A percentile compares a stretch with the other conserved stretches of the same genome.
phyloP scores from a whole-genome alignment of 139 green algal species.

The Closterium sp. region DNA sequence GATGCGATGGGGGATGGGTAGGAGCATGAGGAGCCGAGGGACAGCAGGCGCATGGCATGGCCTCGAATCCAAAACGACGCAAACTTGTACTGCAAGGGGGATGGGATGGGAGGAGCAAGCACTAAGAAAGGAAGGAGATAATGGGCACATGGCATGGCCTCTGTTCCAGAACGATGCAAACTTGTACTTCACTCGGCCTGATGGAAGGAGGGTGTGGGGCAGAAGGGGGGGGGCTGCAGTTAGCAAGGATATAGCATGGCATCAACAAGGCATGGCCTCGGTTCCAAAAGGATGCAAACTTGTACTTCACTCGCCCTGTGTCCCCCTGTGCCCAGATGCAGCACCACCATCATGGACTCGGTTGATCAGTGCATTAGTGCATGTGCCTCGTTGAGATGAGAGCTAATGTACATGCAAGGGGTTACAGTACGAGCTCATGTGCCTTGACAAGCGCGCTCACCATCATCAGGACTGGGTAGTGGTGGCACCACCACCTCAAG shows the following conservation, averaged over 20 bases:
- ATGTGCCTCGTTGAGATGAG: too few relatives aligned
- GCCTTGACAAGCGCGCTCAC: too few relatives aligned
- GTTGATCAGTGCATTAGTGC: constrained; percentile 23
- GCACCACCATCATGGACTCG: constrained; percentile 13
- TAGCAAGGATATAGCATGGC: too few relatives aligned
- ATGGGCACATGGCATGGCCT: too few relatives aligned
- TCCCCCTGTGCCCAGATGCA: constrained; percentile 7
- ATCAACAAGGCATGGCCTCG: not conserved
- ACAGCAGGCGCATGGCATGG: not conserved
- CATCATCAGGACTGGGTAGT: not conserved
- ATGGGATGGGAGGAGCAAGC: too few relatives aligned
- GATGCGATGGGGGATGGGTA: not conserved
- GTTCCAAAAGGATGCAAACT: constrained; percentile 44
- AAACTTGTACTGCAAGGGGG: not conserved
- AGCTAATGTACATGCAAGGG: too few relatives aligned
- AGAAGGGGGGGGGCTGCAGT: too few relatives aligned
- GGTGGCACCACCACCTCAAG: too few relatives aligned
- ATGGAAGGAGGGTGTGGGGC: too few relatives aligned
- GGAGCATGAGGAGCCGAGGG: not conserved
- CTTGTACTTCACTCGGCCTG: not conserved
- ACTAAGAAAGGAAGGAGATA: too few relatives aligned
- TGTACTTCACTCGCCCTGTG: constrained; percentile 33
- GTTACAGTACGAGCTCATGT: too few relatives aligned
- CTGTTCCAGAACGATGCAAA: constrained; percentile 47
- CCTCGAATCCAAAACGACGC: not conserved